These are phyloP conservation scores for Pseudonitzschia multiseries DNA, from an alignment of 108 stramenopile species.

Conservation along the genomic window DNA sequence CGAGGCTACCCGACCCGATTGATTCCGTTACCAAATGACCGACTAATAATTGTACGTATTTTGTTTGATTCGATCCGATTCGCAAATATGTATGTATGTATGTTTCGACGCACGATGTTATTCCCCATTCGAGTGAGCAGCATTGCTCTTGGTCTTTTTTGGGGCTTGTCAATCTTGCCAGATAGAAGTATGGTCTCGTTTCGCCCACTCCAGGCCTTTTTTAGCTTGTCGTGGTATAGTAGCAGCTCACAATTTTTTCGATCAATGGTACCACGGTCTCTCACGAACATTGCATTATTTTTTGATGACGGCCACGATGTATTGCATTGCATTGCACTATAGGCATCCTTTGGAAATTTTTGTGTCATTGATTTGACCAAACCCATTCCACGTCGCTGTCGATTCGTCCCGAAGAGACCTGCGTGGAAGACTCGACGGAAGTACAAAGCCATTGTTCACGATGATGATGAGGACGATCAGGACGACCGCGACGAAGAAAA, in stretches of 20 bases:
- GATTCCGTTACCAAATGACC: slow-evolving; percentile 33
- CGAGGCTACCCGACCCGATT: slow-evolving; percentile 61
- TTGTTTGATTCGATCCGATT: not conserved
- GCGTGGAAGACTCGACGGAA: slow-evolving; percentile 36
- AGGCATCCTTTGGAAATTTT: slow-evolving; percentile 80
- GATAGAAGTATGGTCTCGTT: slow-evolving; percentile 30
- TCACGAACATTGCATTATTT: slow-evolving; percentile 14
- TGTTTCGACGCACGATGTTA: slow-evolving; percentile 36
- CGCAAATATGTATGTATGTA: too few relatives aligned
- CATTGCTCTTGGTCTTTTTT: slow-evolving; percentile 27
- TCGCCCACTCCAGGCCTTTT: slow-evolving; percentile 37
- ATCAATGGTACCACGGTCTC: not conserved
- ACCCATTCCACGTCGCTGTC: slow-evolving; percentile 55
- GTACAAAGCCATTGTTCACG: slow-evolving; percentile 19
- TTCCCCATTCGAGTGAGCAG: slow-evolving; percentile 24
- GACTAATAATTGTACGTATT: slow-evolving; percentile 73
- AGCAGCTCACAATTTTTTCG: slow-evolving; percentile 37
- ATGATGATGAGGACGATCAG: slow-evolving; percentile 16
- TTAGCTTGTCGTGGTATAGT: slow-evolving; percentile 47
- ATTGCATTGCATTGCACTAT: not conserved
- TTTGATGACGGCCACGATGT: too few relatives aligned
- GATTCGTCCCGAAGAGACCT: slow-evolving; percentile 61
- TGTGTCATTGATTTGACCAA: slow-evolving; percentile 62
- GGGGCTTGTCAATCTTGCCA: slow-evolving; percentile 68
- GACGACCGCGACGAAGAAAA: slow-evolving; percentile 18